Base-by-base conservation (phyloP, 2,329 filamentous ascomycete species). In the Aureobasidium musti region DNA sequence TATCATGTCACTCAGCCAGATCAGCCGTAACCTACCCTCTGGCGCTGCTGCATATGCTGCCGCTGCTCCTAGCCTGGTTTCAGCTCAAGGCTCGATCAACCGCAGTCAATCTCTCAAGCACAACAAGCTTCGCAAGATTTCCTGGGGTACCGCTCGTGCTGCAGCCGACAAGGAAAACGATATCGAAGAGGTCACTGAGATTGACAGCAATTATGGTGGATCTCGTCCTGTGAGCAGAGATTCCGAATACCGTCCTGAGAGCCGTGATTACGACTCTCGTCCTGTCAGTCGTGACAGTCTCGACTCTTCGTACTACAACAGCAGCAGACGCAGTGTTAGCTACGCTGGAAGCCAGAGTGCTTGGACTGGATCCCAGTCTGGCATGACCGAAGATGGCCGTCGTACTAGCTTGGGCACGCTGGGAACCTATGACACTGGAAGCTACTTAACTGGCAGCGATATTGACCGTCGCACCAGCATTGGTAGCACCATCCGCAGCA, bases 1-100 rank as follows among this genome's bases (percentile, higher is more conserved):
- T 57, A 97, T 98, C 73, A 85, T 96, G 67, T 97, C 92, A 60
- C 86, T 98, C 41, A 96, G 90, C 75, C 91, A 97, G 78, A 96
- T 98, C 72, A 91, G 87, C 64, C 88, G 89, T 75, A 94, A 95
- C 73, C 82, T 86, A 39, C 82, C 87, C 6, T 80, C 78, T 49
- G 78, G 79, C 41, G 75, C 68, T 26, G 67, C 80, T 79, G 75
- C 74, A 7, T 79, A 74, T 68, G 60, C 70, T 17, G 60, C 72
- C 3, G 60, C 71, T 14, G 69, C 68, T 41, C 71, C 73, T 8
- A 72, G 70, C 50, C 67, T 76, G n/a, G 63, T 72, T 21, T 69
- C 71, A 11, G 66, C 68, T 19, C 71, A 64, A 57, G 69, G 68
- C n/a, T 69, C 71, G 28, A 67, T 77, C 64, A 76, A 75, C 67